Percentiles rank a stretch among this genome's conserved stretches.
These are phyloP conservation scores for Zymoseptoria ardabiliae DNA, from an alignment of 2,329 filamentous ascomycete species.

Conservation along the genomic window DNA sequence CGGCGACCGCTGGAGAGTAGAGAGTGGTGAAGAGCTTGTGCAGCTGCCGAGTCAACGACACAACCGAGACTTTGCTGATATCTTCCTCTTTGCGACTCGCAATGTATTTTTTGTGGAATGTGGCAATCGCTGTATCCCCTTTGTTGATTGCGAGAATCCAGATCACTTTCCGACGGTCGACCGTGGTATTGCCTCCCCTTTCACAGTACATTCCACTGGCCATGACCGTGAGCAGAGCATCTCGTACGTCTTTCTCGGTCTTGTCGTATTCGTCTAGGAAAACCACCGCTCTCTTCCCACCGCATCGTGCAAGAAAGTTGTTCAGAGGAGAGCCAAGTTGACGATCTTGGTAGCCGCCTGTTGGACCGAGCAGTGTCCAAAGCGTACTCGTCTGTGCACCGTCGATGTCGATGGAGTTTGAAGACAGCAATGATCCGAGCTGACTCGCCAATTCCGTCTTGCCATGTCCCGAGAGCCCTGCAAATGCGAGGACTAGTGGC, in stretches of 20 bases:
- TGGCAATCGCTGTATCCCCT: conserved; percentile 34
- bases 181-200: conserved; percentile 25
- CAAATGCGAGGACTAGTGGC: conserved; percentile 31
- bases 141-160: conserved; percentile 46
- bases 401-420: conserved; percentile 29
- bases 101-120: conserved; percentile 32
- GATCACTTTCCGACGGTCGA: conserved; percentile 41
- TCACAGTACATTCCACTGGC: conserved; percentile 39
- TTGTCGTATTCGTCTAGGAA: conserved; percentile 50
- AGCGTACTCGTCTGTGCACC: conserved; percentile 34
- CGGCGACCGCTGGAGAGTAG: conserved; percentile 28
- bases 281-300: conserved; percentile 35
- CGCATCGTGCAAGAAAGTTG: conserved; percentile 39
- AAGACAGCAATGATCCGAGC: conserved; percentile 34
- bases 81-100: conserved; percentile 16
- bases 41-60: conserved; percentile 20
- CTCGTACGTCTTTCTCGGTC: conserved; percentile 34
- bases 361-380: conserved; percentile 39
- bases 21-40: background rate
- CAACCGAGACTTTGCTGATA: conserved; percentile 11
- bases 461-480: conserved; percentile 43
- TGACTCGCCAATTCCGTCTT: conserved; percentile 43
- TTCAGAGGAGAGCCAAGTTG: conserved; percentile 40
- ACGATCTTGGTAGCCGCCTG: conserved; percentile 28
- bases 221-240: conserved; percentile 40